phyloP scores from a whole-genome alignment of 2,329 filamentous ascomycete genomes.

The Fusarium sp. region DNA sequence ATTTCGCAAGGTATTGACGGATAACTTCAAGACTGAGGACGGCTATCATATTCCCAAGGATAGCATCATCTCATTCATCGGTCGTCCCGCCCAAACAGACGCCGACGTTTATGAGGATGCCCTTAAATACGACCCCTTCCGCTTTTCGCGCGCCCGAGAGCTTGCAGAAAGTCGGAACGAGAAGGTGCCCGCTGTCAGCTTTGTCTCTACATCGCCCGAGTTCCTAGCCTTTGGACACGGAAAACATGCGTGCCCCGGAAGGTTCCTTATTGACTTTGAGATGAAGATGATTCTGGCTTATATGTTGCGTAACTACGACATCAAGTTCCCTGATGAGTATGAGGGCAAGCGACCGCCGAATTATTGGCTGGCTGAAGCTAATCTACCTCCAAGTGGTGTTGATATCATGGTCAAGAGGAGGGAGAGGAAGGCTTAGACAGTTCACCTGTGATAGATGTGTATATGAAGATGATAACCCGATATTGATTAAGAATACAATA shows the following conservation, averaged over 20 bases:
- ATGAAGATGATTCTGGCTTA: slow-evolving; percentile 52
- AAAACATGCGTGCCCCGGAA: slow-evolving; percentile 53
- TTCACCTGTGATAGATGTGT: not conserved
- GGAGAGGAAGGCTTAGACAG: not conserved
- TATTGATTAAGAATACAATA: too few relatives aligned
- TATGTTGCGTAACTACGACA: slow-evolving; percentile 41
- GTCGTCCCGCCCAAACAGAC: slow-evolving; percentile 52
- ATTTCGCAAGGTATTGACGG: slow-evolving; percentile 50
- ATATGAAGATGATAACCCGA: too few relatives aligned
- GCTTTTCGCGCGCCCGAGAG: slow-evolving; percentile 57
- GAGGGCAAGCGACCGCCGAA: slow-evolving; percentile 41
- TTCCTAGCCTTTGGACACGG: slow-evolving; percentile 56
- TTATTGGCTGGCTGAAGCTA: slow-evolving; percentile 40
- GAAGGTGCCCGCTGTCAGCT: slow-evolving; percentile 17
- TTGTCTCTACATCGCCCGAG: slow-evolving; percentile 45
- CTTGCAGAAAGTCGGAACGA: slow-evolving; percentile 32
- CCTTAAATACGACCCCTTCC: slow-evolving; percentile 58
- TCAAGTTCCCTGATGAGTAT: slow-evolving; percentile 40
- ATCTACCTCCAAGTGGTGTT: slow-evolving; percentile 35
- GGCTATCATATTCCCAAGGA: slow-evolving; percentile 53
- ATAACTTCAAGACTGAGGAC: slow-evolving; percentile 52
- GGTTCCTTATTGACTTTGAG: slow-evolving; percentile 52
- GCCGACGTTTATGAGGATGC: slow-evolving; percentile 53
- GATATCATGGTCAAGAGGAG: slow-evolving; percentile 41
- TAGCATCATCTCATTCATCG: slow-evolving; percentile 53